Evolutionary conservation across 495 filamentous ascomycete genomes (phyloP).

Genomic region (Trichoderma asperelloides): DNA sequence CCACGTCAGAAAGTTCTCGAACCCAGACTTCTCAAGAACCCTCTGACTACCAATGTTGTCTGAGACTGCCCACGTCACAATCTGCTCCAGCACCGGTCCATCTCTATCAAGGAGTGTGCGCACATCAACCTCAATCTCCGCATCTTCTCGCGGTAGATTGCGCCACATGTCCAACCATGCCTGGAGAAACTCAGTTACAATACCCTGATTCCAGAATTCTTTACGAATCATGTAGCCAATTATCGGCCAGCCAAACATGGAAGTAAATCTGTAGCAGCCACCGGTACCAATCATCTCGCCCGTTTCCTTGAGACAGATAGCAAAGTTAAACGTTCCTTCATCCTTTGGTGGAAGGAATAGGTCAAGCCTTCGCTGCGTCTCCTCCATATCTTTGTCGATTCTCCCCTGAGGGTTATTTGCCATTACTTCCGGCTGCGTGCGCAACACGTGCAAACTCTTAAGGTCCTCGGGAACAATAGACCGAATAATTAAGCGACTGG

Average conservation of each 20-base stretch:
- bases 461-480: slow-evolving; percentile 27
- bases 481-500: slow-evolving; percentile 38
- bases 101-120: slow-evolving; percentile 9
- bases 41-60: slow-evolving; percentile 27
- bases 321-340: slow-evolving; percentile 27
- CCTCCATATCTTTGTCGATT: slow-evolving; percentile 27
- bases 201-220: slow-evolving; percentile 36
- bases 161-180: slow-evolving; percentile 30
- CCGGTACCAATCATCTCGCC: slow-evolving; percentile 34
- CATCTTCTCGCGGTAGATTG: slow-evolving; percentile 27
- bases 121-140: slow-evolving; percentile 18
- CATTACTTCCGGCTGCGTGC: slow-evolving; percentile 45
- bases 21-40: slow-evolving; percentile 31
- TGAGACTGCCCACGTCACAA: slow-evolving; percentile 27
- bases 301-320: slow-evolving; percentile 28
- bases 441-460: slow-evolving; percentile 27
- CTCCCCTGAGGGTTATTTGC: slow-evolving; percentile 25
- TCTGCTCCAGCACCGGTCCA: slow-evolving; percentile 19
- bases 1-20: slow-evolving; percentile 23
- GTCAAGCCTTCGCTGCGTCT: slow-evolving; percentile 25
- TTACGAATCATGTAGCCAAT: slow-evolving; percentile 38
- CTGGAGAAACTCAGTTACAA: slow-evolving; percentile 36
- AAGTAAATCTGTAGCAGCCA: slow-evolving; percentile 19
- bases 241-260: slow-evolving; percentile 33
- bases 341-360: slow-evolving; percentile 25